A percentile compares a stretch with the other conserved stretches of the same genome.
Evolutionary conservation across 805 yeast genomes (phyloP).

Genomic region (Candida morakotiae): DNA sequence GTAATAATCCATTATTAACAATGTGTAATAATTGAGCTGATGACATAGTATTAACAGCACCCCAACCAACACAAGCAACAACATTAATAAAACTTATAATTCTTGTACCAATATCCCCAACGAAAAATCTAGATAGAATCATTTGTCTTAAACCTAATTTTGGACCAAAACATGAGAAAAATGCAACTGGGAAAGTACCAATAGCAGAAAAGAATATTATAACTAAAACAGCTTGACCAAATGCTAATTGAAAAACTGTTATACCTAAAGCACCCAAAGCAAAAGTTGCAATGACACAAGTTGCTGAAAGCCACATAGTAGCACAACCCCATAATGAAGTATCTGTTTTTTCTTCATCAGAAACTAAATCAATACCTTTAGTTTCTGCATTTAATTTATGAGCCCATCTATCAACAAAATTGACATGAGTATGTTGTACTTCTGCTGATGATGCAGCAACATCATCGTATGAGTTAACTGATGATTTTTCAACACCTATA

Average conservation of each 20-base stretch:
- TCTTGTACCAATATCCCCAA: constrained; percentile 74
- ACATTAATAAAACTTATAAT: constrained; percentile 73
- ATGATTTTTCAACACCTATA: constrained; percentile 6
- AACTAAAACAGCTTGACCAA: constrained; percentile 65
- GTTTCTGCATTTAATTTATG: constrained; percentile 38
- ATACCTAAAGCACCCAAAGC: constrained; percentile 66
- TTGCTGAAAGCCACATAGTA: constrained; percentile 89
- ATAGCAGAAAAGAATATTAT: constrained; percentile 71
- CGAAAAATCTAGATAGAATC: constrained; percentile 71
- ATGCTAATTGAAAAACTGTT: constrained; percentile 60
- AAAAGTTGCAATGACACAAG: constrained; percentile 79
- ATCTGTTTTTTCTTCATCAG: constrained; percentile 74
- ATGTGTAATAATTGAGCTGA: constrained; percentile 80
- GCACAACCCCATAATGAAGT: constrained; percentile 66
- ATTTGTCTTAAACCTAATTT: constrained; percentile 85
- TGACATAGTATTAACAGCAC: constrained; percentile 86
- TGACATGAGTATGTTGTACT: constrained; percentile 5
- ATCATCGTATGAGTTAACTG: constrained; percentile 5
- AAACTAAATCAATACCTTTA: constrained; percentile 77
- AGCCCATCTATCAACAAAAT: constrained; percentile 28
- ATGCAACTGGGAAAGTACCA: constrained; percentile 79
- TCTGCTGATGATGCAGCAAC: constrained; percentile 4
- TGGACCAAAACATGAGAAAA: constrained; percentile 78
- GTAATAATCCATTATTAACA: constrained; percentile 63
- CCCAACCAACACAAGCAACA: constrained; percentile 92